These are phyloP conservation scores for Trametes cubensis DNA, from an alignment of 768 basidiomycete species.

Conservation along the genomic window DNA sequence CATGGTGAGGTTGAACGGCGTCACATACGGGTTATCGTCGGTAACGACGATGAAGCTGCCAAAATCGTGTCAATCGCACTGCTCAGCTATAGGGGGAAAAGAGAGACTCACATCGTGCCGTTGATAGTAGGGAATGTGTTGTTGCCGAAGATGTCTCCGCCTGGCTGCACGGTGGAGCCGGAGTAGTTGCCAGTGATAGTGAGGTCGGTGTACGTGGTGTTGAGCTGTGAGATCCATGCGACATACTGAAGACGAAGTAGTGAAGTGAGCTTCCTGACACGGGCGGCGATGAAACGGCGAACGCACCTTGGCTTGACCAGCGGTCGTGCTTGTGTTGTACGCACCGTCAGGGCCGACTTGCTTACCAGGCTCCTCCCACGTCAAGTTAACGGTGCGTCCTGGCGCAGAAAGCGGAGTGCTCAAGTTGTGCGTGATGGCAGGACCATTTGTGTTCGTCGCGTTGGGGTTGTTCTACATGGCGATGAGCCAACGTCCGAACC, in stretches of 20 bases:
- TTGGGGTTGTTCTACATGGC: constrained; percentile 38
- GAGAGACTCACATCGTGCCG: constrained; percentile 47
- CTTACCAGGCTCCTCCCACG: constrained; percentile 61
- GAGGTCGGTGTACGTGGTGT: constrained; percentile 59
- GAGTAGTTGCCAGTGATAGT: constrained; percentile 44
- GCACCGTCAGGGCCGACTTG: constrained; percentile 50
- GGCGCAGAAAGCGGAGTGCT: constrained; percentile 48
- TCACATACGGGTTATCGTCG: constrained; percentile 51
- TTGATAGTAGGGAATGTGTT: constrained; percentile 48
- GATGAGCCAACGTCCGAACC: neutral
- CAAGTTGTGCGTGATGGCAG: constrained; percentile 59
- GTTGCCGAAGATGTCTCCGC: constrained; percentile 46
- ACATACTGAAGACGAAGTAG: constrained; percentile 42
- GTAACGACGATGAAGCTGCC: constrained; percentile 55
- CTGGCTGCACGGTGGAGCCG: constrained; percentile 54
- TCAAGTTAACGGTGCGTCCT: constrained; percentile 48
- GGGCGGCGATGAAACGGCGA: too few species aligned
- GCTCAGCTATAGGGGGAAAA: neutral
- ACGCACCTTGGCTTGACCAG: constrained; percentile 45
- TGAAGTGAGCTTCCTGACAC: too few species aligned
- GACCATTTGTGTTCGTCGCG: constrained; percentile 40
- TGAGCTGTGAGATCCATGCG: constrained; percentile 63
- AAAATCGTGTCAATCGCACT: neutral
- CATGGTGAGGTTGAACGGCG: constrained; percentile 58
- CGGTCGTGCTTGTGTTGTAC: constrained; percentile 54